phyloP scores from a whole-genome alignment of 768 basidiomycete genomes.

The Rhodosporidiobolus sp. region DNA sequence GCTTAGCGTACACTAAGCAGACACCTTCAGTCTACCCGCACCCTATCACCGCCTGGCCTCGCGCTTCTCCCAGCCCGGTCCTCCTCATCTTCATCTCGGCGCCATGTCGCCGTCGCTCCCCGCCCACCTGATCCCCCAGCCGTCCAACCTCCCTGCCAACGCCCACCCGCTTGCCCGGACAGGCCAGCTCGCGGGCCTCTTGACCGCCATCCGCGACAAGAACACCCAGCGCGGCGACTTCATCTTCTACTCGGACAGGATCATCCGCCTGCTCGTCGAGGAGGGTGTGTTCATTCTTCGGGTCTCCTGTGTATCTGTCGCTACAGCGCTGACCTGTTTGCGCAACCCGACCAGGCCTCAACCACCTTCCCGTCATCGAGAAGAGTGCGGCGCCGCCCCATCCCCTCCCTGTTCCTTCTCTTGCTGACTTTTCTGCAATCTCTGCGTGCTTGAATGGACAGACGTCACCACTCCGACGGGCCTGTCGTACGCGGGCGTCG shows the following conservation, averaged over 20 bases:
- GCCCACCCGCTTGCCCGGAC: constrained; percentile 88
- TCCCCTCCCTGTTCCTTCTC: too few species aligned
- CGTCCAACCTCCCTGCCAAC: constrained; percentile 60
- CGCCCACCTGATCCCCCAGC: background rate
- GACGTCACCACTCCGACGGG: constrained; percentile 74
- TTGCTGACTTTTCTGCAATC: background rate
- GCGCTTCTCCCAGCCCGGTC: background rate
- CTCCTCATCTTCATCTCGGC: background rate
- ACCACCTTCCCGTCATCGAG: constrained; percentile 74
- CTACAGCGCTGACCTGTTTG: background rate
- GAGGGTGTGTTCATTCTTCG: constrained; percentile 48
- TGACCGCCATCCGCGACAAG: constrained; percentile 63
- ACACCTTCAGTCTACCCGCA: background rate
- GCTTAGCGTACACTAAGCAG: background rate
- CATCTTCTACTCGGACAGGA: constrained; percentile 83
- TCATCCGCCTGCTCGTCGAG: constrained; percentile 64
- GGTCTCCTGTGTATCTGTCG: background rate
- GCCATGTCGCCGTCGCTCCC: constrained; percentile 42
- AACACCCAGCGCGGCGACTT: constrained; percentile 84
- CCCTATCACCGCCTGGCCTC: too few species aligned
- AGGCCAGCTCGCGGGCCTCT: constrained; percentile 86
- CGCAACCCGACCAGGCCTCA: constrained; percentile 67
- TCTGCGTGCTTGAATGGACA: background rate
- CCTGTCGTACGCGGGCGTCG: constrained; percentile 76
- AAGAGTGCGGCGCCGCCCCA: constrained; percentile 51